Conservation (phyloP, 805 yeast species). For the Starmera amethionina region DNA sequence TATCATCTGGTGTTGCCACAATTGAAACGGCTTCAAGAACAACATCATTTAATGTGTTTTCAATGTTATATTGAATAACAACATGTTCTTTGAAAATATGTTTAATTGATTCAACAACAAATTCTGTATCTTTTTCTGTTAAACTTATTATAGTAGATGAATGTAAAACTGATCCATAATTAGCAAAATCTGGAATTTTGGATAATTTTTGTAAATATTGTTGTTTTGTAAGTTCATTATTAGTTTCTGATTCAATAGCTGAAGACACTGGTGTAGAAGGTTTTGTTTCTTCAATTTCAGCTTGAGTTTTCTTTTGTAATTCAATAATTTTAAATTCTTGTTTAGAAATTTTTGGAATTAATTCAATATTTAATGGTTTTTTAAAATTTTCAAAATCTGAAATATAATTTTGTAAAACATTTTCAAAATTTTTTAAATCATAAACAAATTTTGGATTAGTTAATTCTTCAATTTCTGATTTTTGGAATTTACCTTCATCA, state of each 20-base stretch:
- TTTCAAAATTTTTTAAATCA: conserved; percentile 72
- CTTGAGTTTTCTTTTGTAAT: conserved; percentile 40
- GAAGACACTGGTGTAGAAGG: conserved; percentile 3
- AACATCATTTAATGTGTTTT: conserved; percentile 75
- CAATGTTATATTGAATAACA: conserved; percentile 72
- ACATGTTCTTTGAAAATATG: conserved; percentile 70
- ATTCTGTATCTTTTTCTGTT: conserved; percentile 90
- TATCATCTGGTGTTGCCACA: conserved; percentile 48
- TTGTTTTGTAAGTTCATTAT: conserved; percentile 37
- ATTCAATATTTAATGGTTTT: conserved; percentile 61
- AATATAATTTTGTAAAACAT: conserved; percentile 64
- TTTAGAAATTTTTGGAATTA: conserved; percentile 54
- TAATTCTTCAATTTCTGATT: conserved; percentile 32
- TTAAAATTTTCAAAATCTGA: conserved; percentile 28
- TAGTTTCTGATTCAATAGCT: conserved; percentile 12
- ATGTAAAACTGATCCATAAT: conserved; percentile 68
- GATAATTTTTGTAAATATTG: conserved; percentile 62
- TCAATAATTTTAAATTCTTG: conserved; percentile 63
- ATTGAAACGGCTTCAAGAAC: conserved; percentile 71
- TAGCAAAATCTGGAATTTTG: conserved; percentile 60
- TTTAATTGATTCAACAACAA: conserved; percentile 75
- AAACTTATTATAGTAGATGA: conserved; percentile 55
- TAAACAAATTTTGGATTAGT: conserved; percentile 60
- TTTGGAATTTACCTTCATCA: conserved; percentile 24
- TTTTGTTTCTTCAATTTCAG: conserved; percentile 17